phyloP scores from a whole-genome alignment of 305 asterid species.

The Striga hermonthica region DNA sequence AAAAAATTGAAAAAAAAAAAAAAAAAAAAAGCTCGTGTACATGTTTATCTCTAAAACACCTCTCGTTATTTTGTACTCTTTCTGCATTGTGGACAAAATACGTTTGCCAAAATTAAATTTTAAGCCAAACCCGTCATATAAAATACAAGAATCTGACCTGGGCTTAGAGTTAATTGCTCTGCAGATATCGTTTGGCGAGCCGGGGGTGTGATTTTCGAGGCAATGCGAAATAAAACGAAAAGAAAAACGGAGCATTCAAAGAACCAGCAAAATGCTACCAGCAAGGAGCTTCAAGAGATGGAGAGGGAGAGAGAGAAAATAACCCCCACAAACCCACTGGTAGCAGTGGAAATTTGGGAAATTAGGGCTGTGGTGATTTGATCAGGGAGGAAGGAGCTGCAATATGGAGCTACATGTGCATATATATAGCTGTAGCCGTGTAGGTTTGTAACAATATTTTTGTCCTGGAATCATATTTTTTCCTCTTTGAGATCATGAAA shows the following conservation, averaged over 20 bases:
- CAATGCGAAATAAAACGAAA: slow-evolving; percentile 14
- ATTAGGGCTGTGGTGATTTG: slow-evolving; percentile 27
- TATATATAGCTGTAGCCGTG: background rate
- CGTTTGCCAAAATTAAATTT: slow-evolving; percentile 24
- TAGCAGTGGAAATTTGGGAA: slow-evolving; percentile 36
- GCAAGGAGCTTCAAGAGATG: background rate
- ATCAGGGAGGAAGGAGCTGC: slow-evolving; percentile 20
- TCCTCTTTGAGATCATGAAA: too few species aligned
- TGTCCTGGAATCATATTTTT: too few species aligned
- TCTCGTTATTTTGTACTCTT: slow-evolving; percentile 10
- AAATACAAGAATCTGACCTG: slow-evolving; percentile 36
- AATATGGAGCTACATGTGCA: slow-evolving; percentile 24
- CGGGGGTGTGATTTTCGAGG: slow-evolving; percentile 30
- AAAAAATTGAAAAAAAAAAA: too few species aligned
- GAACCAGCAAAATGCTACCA: background rate
- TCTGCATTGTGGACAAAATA: slow-evolving; percentile 25
- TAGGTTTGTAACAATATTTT: background rate
- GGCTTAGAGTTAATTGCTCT: slow-evolving; percentile 29
- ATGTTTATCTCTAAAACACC: slow-evolving; percentile 27
- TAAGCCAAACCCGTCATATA: slow-evolving; percentile 26
- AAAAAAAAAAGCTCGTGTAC: background rate
- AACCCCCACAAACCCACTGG: slow-evolving; percentile 40
- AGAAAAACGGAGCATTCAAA: slow-evolving; percentile 14
- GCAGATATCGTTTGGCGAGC: slow-evolving; percentile 26
- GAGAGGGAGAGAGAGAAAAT: background rate